Conservation (phyloP, 192 early-diverging fungal species). For the Ambispora gerdemannii region DNA sequence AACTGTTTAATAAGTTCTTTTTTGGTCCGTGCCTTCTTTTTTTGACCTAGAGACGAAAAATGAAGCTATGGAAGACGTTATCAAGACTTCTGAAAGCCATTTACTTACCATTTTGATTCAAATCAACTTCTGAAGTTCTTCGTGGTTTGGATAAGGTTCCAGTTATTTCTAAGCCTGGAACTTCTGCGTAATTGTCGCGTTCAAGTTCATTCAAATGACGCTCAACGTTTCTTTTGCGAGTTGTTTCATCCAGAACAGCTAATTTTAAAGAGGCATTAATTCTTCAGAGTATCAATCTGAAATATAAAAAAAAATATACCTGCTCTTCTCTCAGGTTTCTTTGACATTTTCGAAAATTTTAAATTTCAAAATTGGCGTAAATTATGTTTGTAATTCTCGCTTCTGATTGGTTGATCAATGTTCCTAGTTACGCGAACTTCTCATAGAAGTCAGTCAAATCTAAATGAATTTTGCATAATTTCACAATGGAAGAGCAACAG, state of each 20-base stretch:
- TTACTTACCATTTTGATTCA: conserved; percentile 2
- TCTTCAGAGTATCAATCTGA: no score
- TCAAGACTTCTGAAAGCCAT: neutral
- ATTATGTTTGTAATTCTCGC: no score
- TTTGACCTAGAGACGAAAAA: conserved; percentile 5
- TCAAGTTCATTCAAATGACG: conserved; percentile 25
- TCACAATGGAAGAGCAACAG: no score
- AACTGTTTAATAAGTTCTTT: conserved; percentile 21
- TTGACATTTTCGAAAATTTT: no score
- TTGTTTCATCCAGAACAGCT: conserved; percentile 11
- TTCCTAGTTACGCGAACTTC: no score
- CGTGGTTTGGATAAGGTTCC: conserved; percentile 26
- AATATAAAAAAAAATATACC: no score
- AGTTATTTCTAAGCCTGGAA: conserved; percentile 21
- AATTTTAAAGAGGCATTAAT: no score
- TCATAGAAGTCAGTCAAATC: no score
- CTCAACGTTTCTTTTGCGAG: conserved; percentile 6
- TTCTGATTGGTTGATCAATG: no score
- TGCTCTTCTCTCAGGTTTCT: no score
- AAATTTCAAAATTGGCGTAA: no score
- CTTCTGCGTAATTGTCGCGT: conserved; percentile 24
- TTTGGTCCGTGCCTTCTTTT: conserved; percentile 16
- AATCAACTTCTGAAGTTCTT: conserved; percentile 24
- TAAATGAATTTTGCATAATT: no score
- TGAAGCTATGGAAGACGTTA: neutral